A percentile compares a stretch with the other conserved stretches of the same genome.
Evolutionary conservation across 495 filamentous ascomycete genomes (phyloP).

Genomic region (Aspergillus steynii): DNA sequence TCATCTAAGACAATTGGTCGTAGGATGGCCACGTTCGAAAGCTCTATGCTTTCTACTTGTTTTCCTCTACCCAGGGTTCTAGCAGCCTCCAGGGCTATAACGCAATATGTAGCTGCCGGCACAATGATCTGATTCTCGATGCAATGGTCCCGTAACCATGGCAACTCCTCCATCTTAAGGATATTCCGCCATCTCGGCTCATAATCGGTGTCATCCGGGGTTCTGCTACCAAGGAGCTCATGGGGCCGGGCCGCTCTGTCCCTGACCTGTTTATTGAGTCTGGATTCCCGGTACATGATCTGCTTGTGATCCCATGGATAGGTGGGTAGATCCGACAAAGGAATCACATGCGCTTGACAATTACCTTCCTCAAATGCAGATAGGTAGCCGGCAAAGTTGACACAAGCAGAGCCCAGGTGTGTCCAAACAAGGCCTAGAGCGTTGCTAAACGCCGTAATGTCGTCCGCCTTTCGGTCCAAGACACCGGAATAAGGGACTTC

Average conservation of each 20-base stretch:
- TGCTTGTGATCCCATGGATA: constrained; percentile 55
- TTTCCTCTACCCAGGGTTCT: constrained; percentile 11
- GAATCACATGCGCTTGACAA: neutral
- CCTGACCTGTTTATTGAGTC: constrained; percentile 47
- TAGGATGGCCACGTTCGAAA: constrained; percentile 28
- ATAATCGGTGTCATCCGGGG: constrained; percentile 18
- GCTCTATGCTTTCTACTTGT: neutral
- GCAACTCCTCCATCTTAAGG: constrained; percentile 16
- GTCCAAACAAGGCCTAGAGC: constrained; percentile 49
- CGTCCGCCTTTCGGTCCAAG: constrained; percentile 34
- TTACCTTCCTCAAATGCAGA: constrained; percentile 11
- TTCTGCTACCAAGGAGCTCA: constrained; percentile 39
- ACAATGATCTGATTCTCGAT: constrained; percentile 18
- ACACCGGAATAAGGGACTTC: constrained; percentile 33
- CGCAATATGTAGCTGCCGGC: constrained; percentile 17
- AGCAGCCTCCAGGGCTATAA: constrained; percentile 29
- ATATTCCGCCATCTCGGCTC: constrained; percentile 21
- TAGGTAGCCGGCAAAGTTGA: constrained; percentile 20
- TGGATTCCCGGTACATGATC: constrained; percentile 46
- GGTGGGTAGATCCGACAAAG: constrained; percentile 28
- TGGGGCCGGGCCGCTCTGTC: constrained; percentile 30
- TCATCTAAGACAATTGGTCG: constrained; percentile 2
- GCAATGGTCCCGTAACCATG: constrained; percentile 20
- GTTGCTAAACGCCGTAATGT: constrained; percentile 36
- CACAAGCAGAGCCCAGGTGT: constrained; percentile 27